Evolutionary conservation across 2,329 filamentous ascomycete species (phyloP).

Genomic region (Arachnopeziza araneosa): DNA sequence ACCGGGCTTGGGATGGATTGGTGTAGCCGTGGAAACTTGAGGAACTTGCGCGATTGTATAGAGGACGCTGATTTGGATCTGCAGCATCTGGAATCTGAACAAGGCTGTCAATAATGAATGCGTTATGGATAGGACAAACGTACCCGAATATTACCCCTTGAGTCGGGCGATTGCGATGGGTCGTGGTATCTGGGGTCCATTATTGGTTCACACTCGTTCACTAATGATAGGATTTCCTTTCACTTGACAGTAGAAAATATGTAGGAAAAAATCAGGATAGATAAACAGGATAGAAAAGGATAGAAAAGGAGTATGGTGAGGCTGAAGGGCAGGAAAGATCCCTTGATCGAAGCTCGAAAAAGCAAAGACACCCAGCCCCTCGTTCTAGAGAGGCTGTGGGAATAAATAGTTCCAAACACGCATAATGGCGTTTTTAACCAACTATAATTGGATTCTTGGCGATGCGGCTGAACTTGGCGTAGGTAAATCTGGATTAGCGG

Average conservation of each 20-base stretch:
- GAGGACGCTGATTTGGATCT: neutral
- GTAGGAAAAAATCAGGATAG: neutral
- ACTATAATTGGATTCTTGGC: neutral
- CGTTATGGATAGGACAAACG: neutral
- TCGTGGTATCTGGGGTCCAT: neutral
- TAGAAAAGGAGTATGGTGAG: neutral
- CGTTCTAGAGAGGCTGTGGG: neutral
- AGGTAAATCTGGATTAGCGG: neutral
- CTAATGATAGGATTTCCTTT: neutral
- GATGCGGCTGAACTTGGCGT: neutral
- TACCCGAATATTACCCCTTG: neutral
- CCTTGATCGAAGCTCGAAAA: neutral
- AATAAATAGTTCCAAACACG: neutral
- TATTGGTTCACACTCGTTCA: neutral
- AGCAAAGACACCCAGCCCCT: neutral
- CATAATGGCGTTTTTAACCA: neutral
- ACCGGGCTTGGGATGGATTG: neutral
- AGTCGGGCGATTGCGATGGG: neutral
- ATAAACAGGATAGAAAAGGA: neutral
- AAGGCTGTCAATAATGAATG: neutral
- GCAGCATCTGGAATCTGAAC: neutral
- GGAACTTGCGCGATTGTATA: neutral
- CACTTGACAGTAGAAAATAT: neutral
- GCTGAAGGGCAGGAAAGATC: neutral
- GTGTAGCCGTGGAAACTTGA: neutral